Conservation (phyloP, 225 moss, liverwort and hornwort species). For the Antitrichia curtipendula region DNA sequence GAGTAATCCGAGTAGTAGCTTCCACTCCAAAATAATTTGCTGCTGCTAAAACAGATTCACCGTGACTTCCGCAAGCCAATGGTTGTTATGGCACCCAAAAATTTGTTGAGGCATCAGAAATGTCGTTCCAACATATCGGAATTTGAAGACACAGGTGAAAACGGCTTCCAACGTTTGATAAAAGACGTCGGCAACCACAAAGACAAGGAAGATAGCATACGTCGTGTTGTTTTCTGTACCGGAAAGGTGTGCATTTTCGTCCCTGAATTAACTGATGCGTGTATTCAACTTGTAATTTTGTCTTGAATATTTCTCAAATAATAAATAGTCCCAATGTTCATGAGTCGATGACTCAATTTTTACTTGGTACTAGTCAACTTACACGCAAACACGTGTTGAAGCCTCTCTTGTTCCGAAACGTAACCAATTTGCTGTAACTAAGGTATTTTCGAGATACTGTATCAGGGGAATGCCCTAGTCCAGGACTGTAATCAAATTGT, state of each 20-base stretch:
- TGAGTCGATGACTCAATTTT: not conserved
- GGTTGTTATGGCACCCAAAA: constrained; percentile 89
- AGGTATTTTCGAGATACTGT: not conserved
- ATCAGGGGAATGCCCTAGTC: not conserved
- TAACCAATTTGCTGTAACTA: too few species aligned
- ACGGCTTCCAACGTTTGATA: constrained; percentile 76
- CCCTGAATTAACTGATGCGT: not conserved
- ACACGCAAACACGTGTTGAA: not conserved
- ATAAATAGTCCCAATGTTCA: not conserved
- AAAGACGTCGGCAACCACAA: constrained; percentile 54
- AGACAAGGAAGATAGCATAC: constrained; percentile 45
- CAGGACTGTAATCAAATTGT: not conserved
- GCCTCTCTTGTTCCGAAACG: too few species aligned
- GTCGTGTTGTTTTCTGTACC: constrained; percentile 65
- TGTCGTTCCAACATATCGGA: constrained; percentile 71
- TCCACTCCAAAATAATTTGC: not conserved
- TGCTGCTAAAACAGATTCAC: constrained; percentile 37
- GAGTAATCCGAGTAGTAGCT: not conserved
- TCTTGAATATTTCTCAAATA: not conserved
- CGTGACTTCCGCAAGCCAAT: constrained; percentile 87
- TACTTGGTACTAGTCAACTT: not conserved
- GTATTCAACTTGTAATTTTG: not conserved
- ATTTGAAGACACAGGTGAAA: constrained; percentile 32
- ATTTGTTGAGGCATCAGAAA: constrained; percentile 61
- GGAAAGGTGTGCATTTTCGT: constrained; percentile 49